Evolutionary conservation across 805 yeast genomes (phyloP).

Genomic region (Kazachstania taianensis): DNA sequence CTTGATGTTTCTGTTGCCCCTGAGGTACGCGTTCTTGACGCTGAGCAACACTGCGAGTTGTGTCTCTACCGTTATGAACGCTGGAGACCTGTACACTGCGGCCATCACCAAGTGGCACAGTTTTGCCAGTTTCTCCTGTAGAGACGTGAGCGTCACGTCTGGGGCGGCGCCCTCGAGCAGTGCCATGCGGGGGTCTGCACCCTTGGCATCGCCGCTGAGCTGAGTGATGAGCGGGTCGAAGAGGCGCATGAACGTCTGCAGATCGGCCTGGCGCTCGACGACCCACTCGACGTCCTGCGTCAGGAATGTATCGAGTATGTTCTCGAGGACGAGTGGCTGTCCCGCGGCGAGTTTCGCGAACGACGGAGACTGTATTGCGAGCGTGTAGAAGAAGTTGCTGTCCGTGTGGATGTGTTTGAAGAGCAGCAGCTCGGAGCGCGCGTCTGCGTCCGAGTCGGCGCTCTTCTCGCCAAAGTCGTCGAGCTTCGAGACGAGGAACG

Average conservation of each 20-base stretch:
- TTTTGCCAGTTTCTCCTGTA: slow-evolving; percentile 59
- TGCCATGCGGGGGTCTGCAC: not conserved
- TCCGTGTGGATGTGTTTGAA: slow-evolving; percentile 7
- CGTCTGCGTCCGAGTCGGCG: slow-evolving; percentile 8
- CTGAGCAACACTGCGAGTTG: slow-evolving; percentile 33
- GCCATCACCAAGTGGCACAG: slow-evolving; percentile 53
- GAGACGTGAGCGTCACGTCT: no score
- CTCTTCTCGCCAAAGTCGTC: slow-evolving; percentile 25
- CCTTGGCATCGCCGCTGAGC: not conserved
- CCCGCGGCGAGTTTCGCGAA: slow-evolving; percentile 16
- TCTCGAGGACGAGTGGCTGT: slow-evolving; percentile 33
- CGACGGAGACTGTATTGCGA: slow-evolving; percentile 15
- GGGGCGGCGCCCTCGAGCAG: no score
- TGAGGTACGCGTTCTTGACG: slow-evolving; percentile 17
- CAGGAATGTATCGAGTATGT: not conserved
- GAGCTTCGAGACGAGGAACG: slow-evolving; percentile 38
- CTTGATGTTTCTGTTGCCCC: slow-evolving; percentile 43
- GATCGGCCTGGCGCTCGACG: slow-evolving; percentile 14
- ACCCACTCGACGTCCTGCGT: slow-evolving; percentile 1
- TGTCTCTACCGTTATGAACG: slow-evolving; percentile 12
- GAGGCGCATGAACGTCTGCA: slow-evolving; percentile 16
- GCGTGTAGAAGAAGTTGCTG: not conserved
- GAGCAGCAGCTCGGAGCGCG: slow-evolving; percentile 10
- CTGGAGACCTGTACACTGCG: slow-evolving; percentile 3
- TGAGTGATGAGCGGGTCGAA: slow-evolving; percentile 16